Evolutionary conservation across 257 asterid species (phyloP), one percentile per base, ranked within the genome.

Genomic region (Nicotiana benthamiana): DNA sequence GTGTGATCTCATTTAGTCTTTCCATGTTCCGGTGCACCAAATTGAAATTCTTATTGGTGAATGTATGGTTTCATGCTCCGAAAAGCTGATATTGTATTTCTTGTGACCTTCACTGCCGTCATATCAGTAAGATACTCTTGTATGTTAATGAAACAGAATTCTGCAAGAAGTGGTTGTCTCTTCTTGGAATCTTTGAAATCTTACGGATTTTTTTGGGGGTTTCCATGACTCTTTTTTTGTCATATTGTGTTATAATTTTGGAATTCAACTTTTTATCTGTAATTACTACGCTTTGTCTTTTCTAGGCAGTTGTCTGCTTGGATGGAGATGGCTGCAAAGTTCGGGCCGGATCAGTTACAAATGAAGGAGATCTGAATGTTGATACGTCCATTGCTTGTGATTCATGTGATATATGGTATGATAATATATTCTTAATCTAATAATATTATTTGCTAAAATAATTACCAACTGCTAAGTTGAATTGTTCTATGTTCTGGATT

Each of bases 331-430:
- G 90, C 89, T 96, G 99, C 94, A 92, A 92, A 84, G 83, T 96
- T 83, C 94, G 92, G 79, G 90, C 90, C 83, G 93, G 91, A 84
- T 89, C 90, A 79, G 90, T 87, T 79, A 84, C 88, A 75, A 75
- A 86, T 77, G 95, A 89, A 84, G 97, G 90, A 82, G 97, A 91
- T 90, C 83, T 93, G 57, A 93, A 89, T 84, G 85, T 92, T 83
- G 99, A 96, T 87, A 96, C 98, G 75, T 93, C 98, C 63, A 94
- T 96, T 88, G 99, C 99, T 80, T 96, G 99, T 89, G 99, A 96
- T 88, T 91, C 92, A 22, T 96, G 99, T 89, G 98, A 96, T 83
- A 88, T 86, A 87, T 96, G 99, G 99, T 86, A 90, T 96, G 99
- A 97, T 72, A 43, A 36, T 59, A 7, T 54, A 46, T 72, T 68